These are phyloP conservation scores for Lactifluus rugatus DNA, from an alignment of 768 basidiomycete species.

Conservation along the genomic window DNA sequence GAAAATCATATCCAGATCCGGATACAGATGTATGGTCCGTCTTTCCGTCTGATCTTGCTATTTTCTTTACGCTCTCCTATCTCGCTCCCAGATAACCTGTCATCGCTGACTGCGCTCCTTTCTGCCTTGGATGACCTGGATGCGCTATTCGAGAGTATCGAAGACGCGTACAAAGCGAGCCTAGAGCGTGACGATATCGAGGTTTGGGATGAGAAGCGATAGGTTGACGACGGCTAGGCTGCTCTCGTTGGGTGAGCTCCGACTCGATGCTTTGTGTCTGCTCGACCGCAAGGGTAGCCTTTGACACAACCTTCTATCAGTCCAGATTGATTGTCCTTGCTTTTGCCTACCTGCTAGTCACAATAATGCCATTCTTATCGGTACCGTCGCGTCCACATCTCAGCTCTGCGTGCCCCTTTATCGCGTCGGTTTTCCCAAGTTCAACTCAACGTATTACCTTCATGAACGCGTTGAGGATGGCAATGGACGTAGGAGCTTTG, in stretches of 20 bases:
- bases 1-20: constrained; percentile 94
- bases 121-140: constrained; percentile 72
- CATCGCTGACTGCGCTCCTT: constrained; percentile 72
- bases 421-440: too few species aligned
- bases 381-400: neutral
- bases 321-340: neutral
- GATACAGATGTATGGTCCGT: constrained; percentile 99
- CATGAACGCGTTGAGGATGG: neutral
- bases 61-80: neutral
- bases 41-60: neutral
- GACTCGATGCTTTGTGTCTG: neutral
- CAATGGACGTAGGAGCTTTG: too few species aligned
- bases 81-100: constrained; percentile 57
- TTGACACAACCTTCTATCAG: neutral
- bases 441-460: neutral
- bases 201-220: constrained; percentile 63
- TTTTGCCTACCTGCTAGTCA: neutral
- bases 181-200: constrained; percentile 47
- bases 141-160: constrained; percentile 59
- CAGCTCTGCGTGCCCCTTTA: too few species aligned
- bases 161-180: constrained; percentile 56
- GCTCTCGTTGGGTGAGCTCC: neutral
- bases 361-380: neutral
- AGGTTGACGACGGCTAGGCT: neutral
- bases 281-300: neutral